Conservation (phyloP, 805 yeast genomes). For the Metschnikowia cubensis region DNA sequence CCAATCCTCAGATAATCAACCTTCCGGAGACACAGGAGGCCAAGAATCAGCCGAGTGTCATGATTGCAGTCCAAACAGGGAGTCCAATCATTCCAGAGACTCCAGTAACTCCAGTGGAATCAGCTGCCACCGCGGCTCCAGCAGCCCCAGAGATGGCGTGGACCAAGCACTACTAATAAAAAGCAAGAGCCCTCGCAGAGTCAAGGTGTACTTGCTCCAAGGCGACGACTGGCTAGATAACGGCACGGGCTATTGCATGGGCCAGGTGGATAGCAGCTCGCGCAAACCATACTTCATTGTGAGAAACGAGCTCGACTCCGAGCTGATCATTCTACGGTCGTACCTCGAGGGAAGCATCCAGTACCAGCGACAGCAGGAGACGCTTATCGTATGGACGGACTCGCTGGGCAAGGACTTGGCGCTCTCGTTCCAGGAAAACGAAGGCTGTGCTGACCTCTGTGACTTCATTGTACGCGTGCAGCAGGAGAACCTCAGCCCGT, state of each 20-base stretch:
- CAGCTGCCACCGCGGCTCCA: not conserved
- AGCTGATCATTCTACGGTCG: conserved; percentile 58
- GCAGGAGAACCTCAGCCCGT: conserved; percentile 50
- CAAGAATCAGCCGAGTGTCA: not conserved
- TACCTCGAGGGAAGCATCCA: conserved; percentile 70
- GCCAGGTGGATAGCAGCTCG: conserved; percentile 43
- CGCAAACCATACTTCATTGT: conserved; percentile 62
- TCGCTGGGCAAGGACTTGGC: conserved; percentile 73
- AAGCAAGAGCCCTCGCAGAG: conserved; percentile 58
- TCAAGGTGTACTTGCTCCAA: conserved; percentile 81
- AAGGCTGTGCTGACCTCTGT: conserved; percentile 81
- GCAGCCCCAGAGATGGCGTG: not conserved
- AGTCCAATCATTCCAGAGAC: no score
- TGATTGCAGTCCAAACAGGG: no score
- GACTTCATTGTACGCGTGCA: conserved; percentile 73
- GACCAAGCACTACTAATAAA: conserved; percentile 5
- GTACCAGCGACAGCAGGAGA: conserved; percentile 91
- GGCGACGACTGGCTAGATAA: conserved; percentile 86
- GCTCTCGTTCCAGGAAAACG: conserved; percentile 84
- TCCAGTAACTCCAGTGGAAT: no score
- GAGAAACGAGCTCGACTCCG: conserved; percentile 59
- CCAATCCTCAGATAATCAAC: not conserved
- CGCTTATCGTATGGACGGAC: conserved; percentile 93
- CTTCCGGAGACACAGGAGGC: not conserved
- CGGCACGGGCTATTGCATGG: conserved; percentile 89